A percentile compares a stretch with the other conserved stretches of the same genome.
phyloP scores from a whole-genome alignment of 208 protist genomes.

The Wallacemonas collosoma region DNA sequence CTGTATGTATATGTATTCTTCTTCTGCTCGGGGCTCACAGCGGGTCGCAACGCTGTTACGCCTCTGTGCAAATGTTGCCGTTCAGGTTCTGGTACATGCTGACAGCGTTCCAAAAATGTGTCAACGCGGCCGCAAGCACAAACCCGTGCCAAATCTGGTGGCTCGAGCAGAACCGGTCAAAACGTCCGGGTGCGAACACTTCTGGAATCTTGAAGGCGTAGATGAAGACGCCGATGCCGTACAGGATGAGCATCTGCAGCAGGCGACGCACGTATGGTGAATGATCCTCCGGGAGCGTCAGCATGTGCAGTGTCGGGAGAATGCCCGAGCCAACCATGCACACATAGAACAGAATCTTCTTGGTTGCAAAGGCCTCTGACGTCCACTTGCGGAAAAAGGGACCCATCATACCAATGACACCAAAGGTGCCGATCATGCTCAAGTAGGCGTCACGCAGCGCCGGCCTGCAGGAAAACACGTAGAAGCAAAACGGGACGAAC shows the following conservation, averaged over 20 bases:
- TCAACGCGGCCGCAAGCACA: slow-evolving; percentile 71
- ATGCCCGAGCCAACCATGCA: slow-evolving; percentile 71
- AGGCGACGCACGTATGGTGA: slow-evolving; percentile 60
- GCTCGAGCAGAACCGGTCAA: slow-evolving; percentile 69
- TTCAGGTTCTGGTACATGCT: slow-evolving; percentile 64
- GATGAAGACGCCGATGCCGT: slow-evolving; percentile 80
- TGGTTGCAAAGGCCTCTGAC: slow-evolving; percentile 47
- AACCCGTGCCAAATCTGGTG: slow-evolving; percentile 89
- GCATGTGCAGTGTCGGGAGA: slow-evolving; percentile 68
- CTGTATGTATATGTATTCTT: background rate
- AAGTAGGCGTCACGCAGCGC: slow-evolving; percentile 70
- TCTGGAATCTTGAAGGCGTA: slow-evolving; percentile 83
- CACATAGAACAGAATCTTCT: slow-evolving; percentile 76
- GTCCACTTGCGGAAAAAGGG: slow-evolving; percentile 82
- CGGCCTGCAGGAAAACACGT: slow-evolving; percentile 72
- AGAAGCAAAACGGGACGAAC: slow-evolving; percentile 85
- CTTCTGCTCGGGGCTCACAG: background rate
- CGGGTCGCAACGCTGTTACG: too few relatives aligned
- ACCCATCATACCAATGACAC: slow-evolving; percentile 66
- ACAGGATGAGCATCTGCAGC: slow-evolving; percentile 64
- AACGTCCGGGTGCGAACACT: slow-evolving; percentile 63
- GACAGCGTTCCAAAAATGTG: slow-evolving; percentile 74
- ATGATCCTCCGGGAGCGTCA: slow-evolving; percentile 43
- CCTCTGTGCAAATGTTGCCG: slow-evolving; percentile 26
- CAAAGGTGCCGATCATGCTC: slow-evolving; percentile 71